Percentiles rank a stretch among this genome's conserved stretches.
phyloP scores from a whole-genome alignment of 2,329 filamentous ascomycete genomes.

The Cercospora citrullina region DNA sequence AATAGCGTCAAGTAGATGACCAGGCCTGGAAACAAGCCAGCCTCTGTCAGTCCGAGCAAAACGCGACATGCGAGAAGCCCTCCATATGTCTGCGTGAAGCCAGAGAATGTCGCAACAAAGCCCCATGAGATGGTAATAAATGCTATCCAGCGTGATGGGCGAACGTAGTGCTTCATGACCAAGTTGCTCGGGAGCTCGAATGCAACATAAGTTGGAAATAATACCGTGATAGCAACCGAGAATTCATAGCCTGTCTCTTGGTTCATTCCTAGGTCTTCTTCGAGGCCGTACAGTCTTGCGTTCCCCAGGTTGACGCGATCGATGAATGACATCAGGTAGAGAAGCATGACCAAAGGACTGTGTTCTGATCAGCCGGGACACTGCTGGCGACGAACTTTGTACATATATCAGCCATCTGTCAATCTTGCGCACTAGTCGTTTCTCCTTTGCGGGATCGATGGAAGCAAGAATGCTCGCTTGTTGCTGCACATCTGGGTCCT shows the following conservation, averaged over 20 bases:
- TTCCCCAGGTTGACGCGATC: constrained; percentile 39
- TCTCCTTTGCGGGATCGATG: constrained; percentile 48
- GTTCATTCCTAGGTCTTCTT: constrained; percentile 17
- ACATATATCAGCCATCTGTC: constrained; percentile 61
- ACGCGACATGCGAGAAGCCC: background rate
- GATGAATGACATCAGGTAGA: constrained; percentile 75
- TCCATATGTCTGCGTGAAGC: background rate
- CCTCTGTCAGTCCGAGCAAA: background rate
- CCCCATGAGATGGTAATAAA: background rate
- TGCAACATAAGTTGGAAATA: constrained; percentile 23
- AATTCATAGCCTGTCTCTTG: constrained; percentile 7
- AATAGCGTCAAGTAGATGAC: background rate
- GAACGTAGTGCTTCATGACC: constrained; percentile 18
- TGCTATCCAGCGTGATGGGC: background rate
- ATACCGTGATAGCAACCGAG: constrained; percentile 21
- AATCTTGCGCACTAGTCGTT: constrained; percentile 65
- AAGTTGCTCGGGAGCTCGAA: constrained; percentile 17
- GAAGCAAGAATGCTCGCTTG: background rate
- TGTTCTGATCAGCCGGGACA: background rate
- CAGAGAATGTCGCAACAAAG: background rate
- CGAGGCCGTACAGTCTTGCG: constrained; percentile 15
- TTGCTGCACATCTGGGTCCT: background rate
- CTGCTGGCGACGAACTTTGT: background rate
- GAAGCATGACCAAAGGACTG: constrained; percentile 64
- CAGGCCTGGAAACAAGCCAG: background rate